These are phyloP conservation scores for Chalciporus pseudorubinellus DNA, from an alignment of 768 basidiomycete species.

Conservation along the genomic window DNA sequence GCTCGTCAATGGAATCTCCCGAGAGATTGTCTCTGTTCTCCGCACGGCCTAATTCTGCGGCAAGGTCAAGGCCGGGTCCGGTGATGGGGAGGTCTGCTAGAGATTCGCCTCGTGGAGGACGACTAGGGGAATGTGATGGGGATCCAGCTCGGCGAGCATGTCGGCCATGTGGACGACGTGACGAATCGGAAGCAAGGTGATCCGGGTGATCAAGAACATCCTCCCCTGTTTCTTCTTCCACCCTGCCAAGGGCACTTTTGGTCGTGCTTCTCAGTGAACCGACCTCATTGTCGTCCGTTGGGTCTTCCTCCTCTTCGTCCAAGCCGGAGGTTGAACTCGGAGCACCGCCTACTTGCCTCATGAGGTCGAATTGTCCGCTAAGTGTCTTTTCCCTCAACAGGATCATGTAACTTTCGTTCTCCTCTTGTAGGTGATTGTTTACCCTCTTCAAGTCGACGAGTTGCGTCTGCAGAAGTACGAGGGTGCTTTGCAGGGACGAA, in stretches of 20 bases:
- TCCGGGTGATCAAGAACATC: slow-evolving; percentile 43
- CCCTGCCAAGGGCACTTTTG: slow-evolving; percentile 59
- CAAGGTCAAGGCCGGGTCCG: slow-evolving; percentile 85
- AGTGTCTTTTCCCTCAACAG: slow-evolving; percentile 88
- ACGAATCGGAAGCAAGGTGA: slow-evolving; percentile 36
- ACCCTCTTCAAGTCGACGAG: slow-evolving; percentile 84
- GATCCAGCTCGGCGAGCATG: slow-evolving; percentile 57
- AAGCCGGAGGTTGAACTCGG: slow-evolving; percentile 41
- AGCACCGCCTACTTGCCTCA: slow-evolving; percentile 60
- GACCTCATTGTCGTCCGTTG: slow-evolving; percentile 43
- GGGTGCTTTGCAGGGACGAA: slow-evolving; percentile 76
- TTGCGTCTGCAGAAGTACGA: slow-evolving; percentile 82
- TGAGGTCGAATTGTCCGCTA: slow-evolving; percentile 80
- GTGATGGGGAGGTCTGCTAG: slow-evolving; percentile 84
- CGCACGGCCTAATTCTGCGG: slow-evolving; percentile 87
- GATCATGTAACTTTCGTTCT: slow-evolving; percentile 97
- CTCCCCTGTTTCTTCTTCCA: slow-evolving; percentile 50
- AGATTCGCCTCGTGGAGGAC: slow-evolving; percentile 65
- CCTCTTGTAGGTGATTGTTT: slow-evolving; percentile 87
- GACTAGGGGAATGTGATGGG: slow-evolving; percentile 44
- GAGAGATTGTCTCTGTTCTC: slow-evolving; percentile 82
- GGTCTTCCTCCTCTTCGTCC: slow-evolving; percentile 32
- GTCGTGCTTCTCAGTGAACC: slow-evolving; percentile 56
- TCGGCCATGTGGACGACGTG: slow-evolving; percentile 41
- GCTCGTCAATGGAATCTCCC: slow-evolving; percentile 52